Conservation (phyloP, 2,329 filamentous ascomycete species). For the Fusarium sp. region DNA sequence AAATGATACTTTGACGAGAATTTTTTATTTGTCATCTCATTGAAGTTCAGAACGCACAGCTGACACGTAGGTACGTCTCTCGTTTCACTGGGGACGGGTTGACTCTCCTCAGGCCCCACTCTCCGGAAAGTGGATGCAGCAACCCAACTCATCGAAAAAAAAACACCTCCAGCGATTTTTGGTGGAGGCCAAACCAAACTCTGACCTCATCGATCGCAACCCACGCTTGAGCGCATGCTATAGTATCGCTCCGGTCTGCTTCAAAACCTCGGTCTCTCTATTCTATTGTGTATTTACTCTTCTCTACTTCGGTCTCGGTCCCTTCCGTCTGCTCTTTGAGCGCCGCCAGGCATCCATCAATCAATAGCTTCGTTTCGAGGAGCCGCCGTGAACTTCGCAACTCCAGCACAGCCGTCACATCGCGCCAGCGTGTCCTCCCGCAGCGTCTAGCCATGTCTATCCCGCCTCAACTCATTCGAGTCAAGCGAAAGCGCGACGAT, state of each 20-base stretch:
- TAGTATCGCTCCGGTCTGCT: neutral
- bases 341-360: neutral
- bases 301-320: neutral
- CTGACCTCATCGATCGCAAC: constrained; percentile 33
- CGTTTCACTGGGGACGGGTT: neutral
- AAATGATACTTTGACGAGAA: neutral
- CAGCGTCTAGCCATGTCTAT: constrained; percentile 60
- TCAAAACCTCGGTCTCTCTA: neutral
- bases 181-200: constrained; percentile 10
- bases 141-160: neutral
- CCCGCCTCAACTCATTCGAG: constrained; percentile 68
- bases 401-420: neutral
- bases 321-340: neutral
- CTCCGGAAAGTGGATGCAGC: constrained; percentile 24
- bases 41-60: neutral
- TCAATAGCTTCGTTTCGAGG: neutral
- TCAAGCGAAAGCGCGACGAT: constrained; percentile 70
- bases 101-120: neutral
- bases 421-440: neutral
- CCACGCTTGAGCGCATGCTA: constrained; percentile 1
- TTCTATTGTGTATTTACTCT: neutral
- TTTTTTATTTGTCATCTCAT: neutral
- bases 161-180: constrained; percentile 6
- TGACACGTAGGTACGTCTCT: neutral
- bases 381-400: neutral